Percentiles rank a stretch among this genome's conserved stretches.
Evolutionary conservation across 768 basidiomycete genomes (phyloP).

Genomic region (Favolaschia claudopus): DNA sequence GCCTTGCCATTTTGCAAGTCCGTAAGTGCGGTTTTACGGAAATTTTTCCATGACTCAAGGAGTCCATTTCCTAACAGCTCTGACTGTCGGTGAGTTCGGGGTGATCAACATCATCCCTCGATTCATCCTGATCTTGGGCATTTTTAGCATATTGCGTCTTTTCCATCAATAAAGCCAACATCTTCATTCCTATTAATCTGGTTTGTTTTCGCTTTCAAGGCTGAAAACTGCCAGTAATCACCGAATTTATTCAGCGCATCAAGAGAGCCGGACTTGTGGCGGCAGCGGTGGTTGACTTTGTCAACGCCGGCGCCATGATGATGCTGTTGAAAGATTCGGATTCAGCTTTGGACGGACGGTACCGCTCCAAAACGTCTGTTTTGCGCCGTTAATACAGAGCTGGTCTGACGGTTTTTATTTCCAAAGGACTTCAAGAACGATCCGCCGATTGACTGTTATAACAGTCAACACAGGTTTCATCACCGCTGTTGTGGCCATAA

Average conservation of each 20-base stretch:
- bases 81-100: background rate
- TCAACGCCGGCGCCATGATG: conserved; percentile 21
- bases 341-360: conserved; percentile 1
- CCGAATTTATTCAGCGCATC: conserved; percentile 15
- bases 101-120: background rate
- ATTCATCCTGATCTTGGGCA: background rate
- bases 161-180: conserved; percentile 15
- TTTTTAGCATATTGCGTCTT: conserved; percentile 21
- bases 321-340: conserved; percentile 22
- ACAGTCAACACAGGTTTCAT: conserved; percentile 22
- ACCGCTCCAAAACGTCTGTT: conserved; percentile 14
- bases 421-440: conserved; percentile 20
- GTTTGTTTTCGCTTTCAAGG: conserved; percentile 2
- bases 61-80: background rate
- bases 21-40: too few relatives aligned
- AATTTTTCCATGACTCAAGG: background rate
- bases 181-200: conserved; percentile 24
- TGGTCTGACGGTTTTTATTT: too few relatives aligned
- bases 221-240: background rate
- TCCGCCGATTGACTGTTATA: conserved; percentile 19
- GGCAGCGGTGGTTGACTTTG: conserved; percentile 13
- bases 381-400: too few relatives aligned
- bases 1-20: conserved; percentile 19
- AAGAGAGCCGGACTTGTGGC: conserved; percentile 16
- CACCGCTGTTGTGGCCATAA: conserved; percentile 20